Evolutionary conservation across 305 asterid genomes (phyloP).

Genomic region (Rubia peregrina): DNA sequence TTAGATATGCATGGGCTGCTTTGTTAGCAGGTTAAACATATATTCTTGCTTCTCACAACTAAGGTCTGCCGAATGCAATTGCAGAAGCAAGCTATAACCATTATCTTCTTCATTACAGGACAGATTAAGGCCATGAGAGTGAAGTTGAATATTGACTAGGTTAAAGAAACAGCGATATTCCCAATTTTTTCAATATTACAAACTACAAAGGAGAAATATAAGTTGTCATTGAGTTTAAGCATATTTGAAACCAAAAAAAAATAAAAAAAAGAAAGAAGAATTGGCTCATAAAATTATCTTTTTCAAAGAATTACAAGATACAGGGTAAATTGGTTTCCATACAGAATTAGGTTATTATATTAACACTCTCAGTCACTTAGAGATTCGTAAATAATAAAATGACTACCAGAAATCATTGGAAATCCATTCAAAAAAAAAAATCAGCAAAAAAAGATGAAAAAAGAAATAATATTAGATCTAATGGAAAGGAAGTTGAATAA

Average conservation of each 20-base stretch:
- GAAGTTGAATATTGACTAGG: background rate
- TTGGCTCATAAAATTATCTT: too few species aligned
- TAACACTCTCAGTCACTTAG: background rate
- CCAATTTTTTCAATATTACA: background rate
- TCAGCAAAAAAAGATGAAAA: too few species aligned
- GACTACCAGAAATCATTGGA: background rate
- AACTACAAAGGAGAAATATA: background rate
- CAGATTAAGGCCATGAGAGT: background rate
- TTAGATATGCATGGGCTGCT: background rate
- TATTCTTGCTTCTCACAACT: background rate
- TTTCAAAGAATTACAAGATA: background rate
- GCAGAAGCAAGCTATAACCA: background rate
- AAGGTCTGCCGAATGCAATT: background rate
- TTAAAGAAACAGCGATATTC: background rate
- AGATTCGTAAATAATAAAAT: background rate
- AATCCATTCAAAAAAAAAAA: background rate
- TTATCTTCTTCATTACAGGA: background rate
- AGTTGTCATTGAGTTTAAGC: background rate
- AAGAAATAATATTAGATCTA: background rate
- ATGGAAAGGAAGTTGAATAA: background rate
- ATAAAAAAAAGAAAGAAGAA: background rate
- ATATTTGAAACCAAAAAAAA: background rate
- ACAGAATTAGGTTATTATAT: background rate
- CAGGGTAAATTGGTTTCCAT: background rate
- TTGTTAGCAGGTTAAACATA: too few species aligned